phyloP scores from a whole-genome alignment of 2,329 filamentous ascomycete genomes.

The Arthrobotrys iridis region DNA sequence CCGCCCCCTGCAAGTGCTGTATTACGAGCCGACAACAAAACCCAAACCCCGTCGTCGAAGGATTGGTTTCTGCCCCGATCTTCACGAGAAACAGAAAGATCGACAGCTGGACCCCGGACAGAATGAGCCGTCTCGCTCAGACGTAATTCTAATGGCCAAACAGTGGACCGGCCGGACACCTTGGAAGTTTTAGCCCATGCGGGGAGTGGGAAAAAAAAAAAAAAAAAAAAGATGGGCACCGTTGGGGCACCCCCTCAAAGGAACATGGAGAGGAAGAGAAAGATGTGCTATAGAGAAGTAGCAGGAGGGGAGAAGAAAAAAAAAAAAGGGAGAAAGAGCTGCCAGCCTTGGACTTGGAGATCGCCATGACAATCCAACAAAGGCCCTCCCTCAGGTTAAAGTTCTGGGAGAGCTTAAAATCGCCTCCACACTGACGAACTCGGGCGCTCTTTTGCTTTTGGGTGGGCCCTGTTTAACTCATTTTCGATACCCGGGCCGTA shows the following conservation, averaged over 20 bases:
- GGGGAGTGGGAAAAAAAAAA: slow-evolving; percentile 25
- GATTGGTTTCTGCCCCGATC: slow-evolving; percentile 38
- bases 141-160: slow-evolving; percentile 49
- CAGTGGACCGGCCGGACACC: slow-evolving; percentile 16
- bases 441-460: slow-evolving; percentile 24
- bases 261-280: not conserved
- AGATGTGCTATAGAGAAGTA: not conserved
- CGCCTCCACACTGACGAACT: slow-evolving; percentile 43
- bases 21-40: slow-evolving; percentile 38
- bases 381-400: slow-evolving; percentile 10
- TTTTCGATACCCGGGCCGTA: not conserved
- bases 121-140: slow-evolving; percentile 50
- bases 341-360: slow-evolving; percentile 9
- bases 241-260: too few species aligned
- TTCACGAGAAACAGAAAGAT: slow-evolving; percentile 45
- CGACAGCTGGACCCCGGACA: slow-evolving; percentile 27
- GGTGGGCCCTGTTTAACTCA: slow-evolving; percentile 12
- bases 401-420: slow-evolving; percentile 52
- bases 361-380: slow-evolving; percentile 33
- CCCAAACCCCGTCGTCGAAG: slow-evolving; percentile 25
- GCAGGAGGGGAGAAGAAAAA: not conserved
- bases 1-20: slow-evolving; percentile 52
- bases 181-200: slow-evolving; percentile 37
- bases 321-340: not conserved
- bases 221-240: not conserved